phyloP scores from a whole-genome alignment of 331 rosid genomes.

The Dryas integrifolia region DNA sequence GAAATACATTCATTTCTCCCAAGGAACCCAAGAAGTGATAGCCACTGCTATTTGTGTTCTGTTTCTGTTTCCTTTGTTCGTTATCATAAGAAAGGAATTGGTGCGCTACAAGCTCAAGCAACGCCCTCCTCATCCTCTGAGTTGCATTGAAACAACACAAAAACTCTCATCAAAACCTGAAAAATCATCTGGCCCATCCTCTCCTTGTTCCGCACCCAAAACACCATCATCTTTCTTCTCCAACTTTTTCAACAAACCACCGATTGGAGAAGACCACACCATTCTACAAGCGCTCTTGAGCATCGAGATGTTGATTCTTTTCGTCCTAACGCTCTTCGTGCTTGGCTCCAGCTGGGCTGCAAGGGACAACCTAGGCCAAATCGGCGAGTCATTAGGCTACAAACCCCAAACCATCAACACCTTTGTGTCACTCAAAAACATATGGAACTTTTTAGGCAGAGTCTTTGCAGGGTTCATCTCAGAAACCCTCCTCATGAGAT shows the following conservation, averaged over 20 bases:
- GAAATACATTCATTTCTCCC: not conserved
- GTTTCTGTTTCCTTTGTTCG: constrained; percentile 16
- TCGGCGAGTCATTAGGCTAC: not conserved
- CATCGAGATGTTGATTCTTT: constrained; percentile 22
- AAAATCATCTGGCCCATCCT: no score
- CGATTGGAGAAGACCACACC: constrained; percentile 28
- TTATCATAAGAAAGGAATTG: constrained; percentile 13
- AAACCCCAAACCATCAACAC: constrained; percentile 6
- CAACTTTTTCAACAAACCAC: constrained; percentile 10
- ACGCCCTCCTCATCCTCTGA: no score
- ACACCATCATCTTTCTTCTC: not conserved
- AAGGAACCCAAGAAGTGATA: not conserved
- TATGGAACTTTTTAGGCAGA: constrained; percentile 22
- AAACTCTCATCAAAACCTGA: no score
- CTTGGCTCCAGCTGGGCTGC: constrained; percentile 17
- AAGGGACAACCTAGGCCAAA: not conserved
- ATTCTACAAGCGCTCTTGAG: constrained; percentile 24
- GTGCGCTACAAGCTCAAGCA: not conserved
- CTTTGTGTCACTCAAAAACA: constrained; percentile 17
- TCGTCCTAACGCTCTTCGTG: constrained; percentile 4
- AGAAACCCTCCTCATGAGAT: constrained; percentile 13
- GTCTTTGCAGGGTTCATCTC: constrained; percentile 13
- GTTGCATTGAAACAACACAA: no score
- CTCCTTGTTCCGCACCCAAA: no score
- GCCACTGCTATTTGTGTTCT: not conserved